These are phyloP conservation scores for Russula compacta DNA, from an alignment of 768 basidiomycete genomes.

Conservation along the genomic window DNA sequence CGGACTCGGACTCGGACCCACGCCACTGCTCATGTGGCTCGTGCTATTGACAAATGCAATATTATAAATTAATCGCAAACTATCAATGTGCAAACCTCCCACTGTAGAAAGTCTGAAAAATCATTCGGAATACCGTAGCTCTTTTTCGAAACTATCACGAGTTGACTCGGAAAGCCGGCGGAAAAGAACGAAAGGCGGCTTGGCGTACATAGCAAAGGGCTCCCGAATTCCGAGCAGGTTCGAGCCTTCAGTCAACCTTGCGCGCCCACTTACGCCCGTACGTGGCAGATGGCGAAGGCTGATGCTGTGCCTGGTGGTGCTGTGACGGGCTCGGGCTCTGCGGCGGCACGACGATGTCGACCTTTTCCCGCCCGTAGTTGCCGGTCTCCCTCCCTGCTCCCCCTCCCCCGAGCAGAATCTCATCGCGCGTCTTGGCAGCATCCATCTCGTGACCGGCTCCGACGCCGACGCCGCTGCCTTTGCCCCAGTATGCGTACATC, in stretches of 20 bases:
- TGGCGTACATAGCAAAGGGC: no score
- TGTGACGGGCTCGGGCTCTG: conserved; percentile 30
- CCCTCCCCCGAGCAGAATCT: conserved; percentile 20
- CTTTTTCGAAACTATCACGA: no score
- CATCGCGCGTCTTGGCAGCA: conserved; percentile 20
- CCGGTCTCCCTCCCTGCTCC: background rate
- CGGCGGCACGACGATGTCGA: conserved; percentile 38
- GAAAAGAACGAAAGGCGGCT: no score
- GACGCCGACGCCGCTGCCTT: conserved; percentile 27
- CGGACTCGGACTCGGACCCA: no score
- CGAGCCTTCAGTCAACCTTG: conserved; percentile 59
- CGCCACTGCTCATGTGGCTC: no score
- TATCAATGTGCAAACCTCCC: no score
- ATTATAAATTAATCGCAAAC: no score
- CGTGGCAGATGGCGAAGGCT: conserved; percentile 32
- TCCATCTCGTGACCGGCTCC: conserved; percentile 15
- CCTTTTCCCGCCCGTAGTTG: conserved; percentile 21
- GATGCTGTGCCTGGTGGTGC: conserved; percentile 22
- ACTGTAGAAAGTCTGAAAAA: no score
- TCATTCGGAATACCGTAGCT: no score
- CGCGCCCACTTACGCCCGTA: conserved; percentile 61
- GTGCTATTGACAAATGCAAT: no score
- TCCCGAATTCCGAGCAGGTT: no score
- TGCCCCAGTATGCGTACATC: conserved; percentile 78
- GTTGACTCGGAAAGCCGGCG: no score